Conservation (phyloP, 495 filamentous ascomycete genomes). For the Lophiotrema nucula region DNA sequence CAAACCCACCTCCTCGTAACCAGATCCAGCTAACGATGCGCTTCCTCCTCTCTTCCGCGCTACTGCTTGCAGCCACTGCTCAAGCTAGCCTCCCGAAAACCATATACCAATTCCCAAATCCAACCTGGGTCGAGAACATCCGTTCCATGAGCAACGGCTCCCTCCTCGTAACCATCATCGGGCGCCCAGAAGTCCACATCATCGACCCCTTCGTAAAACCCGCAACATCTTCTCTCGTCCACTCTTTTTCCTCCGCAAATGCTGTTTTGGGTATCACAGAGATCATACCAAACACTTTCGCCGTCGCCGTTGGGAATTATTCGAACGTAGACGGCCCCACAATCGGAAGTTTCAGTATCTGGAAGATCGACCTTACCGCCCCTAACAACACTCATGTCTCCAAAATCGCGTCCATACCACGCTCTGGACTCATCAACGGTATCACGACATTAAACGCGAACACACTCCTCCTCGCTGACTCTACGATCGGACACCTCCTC, state of each 20-base stretch:
- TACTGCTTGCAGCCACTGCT: too few species aligned
- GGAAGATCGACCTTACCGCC: slow-evolving; percentile 2
- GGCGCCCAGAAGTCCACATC: neutral
- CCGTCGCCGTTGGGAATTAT: slow-evolving; percentile 1
- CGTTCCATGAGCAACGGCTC: slow-evolving; percentile 1
- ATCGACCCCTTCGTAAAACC: slow-evolving; percentile 8
- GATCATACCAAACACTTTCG: slow-evolving; percentile 2
- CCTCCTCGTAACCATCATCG: slow-evolving; percentile 9
- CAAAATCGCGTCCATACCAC: slow-evolving; percentile 5
- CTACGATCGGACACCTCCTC: neutral
- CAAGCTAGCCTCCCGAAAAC: neutral
- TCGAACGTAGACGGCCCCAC: neutral
- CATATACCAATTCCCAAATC: slow-evolving; percentile 20
- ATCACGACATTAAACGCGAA: neutral
- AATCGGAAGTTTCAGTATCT: slow-evolving; percentile 5
- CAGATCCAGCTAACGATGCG: too few species aligned
- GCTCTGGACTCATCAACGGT: slow-evolving; percentile 2
- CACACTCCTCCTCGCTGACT: slow-evolving; percentile 14
- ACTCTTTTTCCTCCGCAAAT: neutral
- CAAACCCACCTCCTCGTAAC: too few species aligned
- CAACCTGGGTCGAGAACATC: slow-evolving; percentile 25
- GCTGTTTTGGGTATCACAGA: slow-evolving; percentile 14
- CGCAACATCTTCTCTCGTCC: neutral
- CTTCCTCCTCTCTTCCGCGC: too few species aligned
- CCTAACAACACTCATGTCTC: neutral